Base-by-base conservation (phyloP, 169 alveolate genomes). In the Plasmodium blacklocki region DNA sequence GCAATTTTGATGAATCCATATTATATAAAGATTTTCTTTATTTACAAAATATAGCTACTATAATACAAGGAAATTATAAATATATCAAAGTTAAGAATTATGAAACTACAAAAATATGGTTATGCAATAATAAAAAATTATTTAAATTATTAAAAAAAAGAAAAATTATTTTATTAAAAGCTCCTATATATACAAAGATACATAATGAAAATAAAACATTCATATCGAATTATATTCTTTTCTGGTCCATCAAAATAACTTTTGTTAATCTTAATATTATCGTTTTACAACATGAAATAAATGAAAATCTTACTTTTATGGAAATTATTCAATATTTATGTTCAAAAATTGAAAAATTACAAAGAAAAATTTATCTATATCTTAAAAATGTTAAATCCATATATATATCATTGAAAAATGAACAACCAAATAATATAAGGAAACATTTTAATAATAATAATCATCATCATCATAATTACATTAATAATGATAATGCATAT, bases 141-240 rank as follows among this genome's bases (percentile, higher is more conserved):
- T 47, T 7, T 15, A 62, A 54, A 47, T 11, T 63, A 2, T 75
- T 75, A 18, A 75, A 75, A 50, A 47, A 75, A 63, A 75, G 19
- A 75, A 63, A 63, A 29, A 75, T 75, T 6, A 12, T 29, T 45
- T 63, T 75, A 75, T 56, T 75, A 50, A 75, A 75, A 68, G 88
- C 88, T 5, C 88, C 88, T 18, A 49, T 75, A 56, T 75, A 21
- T 29, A 75, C 88, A 18, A 75, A 62, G 6, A 32, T 75, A 21
- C 88, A 75, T 49, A 64, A 56, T 23, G 68, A 29, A 23, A 75
- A 75, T 15, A 63, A 63, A 23, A 63, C 88, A 12, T 62, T 14
- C 56, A 75, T 75, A 6, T 26, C 11, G 9, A 64, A 75, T 63
- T 19, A 29, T 32, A 26, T 3, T 15, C 21, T 75, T 15, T 63